Base-by-base conservation (phyloP, 2,329 filamentous ascomycete genomes). In the Neonectria ditissima region DNA sequence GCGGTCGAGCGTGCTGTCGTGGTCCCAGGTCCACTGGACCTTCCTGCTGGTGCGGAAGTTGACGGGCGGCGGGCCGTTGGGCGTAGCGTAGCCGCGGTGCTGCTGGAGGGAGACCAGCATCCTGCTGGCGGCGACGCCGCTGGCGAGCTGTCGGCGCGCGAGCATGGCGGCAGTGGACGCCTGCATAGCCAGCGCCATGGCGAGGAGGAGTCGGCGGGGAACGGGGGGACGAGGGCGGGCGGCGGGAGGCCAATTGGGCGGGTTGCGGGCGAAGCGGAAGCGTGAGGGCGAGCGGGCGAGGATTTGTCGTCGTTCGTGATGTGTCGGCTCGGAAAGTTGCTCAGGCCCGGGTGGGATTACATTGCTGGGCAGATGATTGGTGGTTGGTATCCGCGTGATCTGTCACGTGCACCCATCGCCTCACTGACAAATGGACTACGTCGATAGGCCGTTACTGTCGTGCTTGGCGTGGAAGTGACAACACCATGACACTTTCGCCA, bases 1-100 rank as follows among this genome's bases (percentile, higher is more conserved):
- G 79, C 91, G 91, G 82, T 97, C 93, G 72, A 97, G 82, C 37
- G 91, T 88, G 69, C 86, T 89, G 78, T 97, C 93, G 67, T 87
- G 85, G 69, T 90, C 86, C 80, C 97, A 88, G 71, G 97, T 89
- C 93, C 94, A 98, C 82, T 88, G 83, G 78, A 89, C 87, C 55
- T 87, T 90, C 67, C 84, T 86, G 75, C 89, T 87, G 74, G 94
- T 85, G 73, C 96, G 90, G 86, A 97, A 97, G 69, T 90, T 89
- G 71, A 89, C 83, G 62, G 93, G 92, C 70, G 93, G 93, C 71
- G 92, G 89, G 52, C 94, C 93, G 69, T 87, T 85, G 68, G 93
- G 93, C 51, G 92, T 89, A 70, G 91, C 89, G 70, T 89, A 89
- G 68, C 76, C 74, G 68, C 81, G 76, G 67, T 71, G 74, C 65